Evolutionary conservation across 257 asterid species (phyloP).

Genomic region (Coffea canephora): DNA sequence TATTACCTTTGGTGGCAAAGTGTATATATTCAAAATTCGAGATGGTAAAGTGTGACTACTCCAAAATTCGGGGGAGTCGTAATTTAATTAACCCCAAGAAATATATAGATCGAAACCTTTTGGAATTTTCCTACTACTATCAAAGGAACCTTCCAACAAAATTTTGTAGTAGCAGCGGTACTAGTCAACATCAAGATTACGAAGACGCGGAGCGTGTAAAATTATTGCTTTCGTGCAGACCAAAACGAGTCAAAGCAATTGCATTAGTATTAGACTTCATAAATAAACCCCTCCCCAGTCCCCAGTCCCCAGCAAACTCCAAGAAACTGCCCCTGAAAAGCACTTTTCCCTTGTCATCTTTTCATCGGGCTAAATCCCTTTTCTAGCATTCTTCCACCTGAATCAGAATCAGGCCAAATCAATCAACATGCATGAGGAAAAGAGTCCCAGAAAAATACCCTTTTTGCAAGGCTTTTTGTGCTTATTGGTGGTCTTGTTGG

Average conservation of each 20-base stretch:
- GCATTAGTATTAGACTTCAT: neutral
- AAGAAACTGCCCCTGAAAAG: constrained; percentile 6
- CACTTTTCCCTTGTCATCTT: neutral
- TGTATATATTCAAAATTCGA: too few species aligned
- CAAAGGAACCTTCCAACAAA: too few species aligned
- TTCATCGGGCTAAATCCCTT: neutral
- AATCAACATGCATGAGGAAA: neutral
- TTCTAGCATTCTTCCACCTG: neutral
- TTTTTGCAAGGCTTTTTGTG: constrained; percentile 1
- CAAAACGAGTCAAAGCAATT: neutral
- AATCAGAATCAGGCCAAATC: neutral
- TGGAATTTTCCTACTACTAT: too few species aligned
- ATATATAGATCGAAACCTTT: too few species aligned
- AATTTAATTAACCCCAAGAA: too few species aligned
- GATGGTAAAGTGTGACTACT: too few species aligned
- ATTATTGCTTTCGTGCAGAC: neutral
- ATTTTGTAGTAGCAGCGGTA: too few species aligned
- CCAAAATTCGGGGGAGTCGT: too few species aligned
- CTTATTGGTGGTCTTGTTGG: neutral
- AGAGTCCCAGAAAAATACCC: constrained; percentile 1
- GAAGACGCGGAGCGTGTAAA: neutral
- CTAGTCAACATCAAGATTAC: too few species aligned
- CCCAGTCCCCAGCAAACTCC: constrained; percentile 9
- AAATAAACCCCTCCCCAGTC: neutral
- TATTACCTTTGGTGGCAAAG: too few species aligned